Evolutionary conservation across 148 eudicot species (phyloP).

Genomic region (Nyssa sinensis): DNA sequence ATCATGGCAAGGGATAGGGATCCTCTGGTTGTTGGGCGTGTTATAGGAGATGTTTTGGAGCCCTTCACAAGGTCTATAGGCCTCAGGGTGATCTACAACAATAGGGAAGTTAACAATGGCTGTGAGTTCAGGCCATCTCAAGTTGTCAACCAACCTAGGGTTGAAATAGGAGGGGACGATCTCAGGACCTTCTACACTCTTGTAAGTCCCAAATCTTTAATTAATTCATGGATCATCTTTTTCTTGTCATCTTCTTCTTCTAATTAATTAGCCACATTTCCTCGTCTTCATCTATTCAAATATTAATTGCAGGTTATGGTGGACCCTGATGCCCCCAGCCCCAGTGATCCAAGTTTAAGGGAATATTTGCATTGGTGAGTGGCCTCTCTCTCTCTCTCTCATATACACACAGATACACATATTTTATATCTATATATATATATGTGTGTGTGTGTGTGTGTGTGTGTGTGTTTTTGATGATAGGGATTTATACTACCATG

Average conservation of each 20-base stretch:
- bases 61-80: slow-evolving; percentile 49
- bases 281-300: too few relatives aligned
- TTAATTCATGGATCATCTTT: too few relatives aligned
- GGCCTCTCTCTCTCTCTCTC: slow-evolving; percentile 5
- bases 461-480: too few relatives aligned
- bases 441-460: too few relatives aligned
- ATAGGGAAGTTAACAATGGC: slow-evolving; percentile 55
- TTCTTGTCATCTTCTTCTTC: not conserved
- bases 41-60: slow-evolving; percentile 78
- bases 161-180: slow-evolving; percentile 74
- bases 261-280: too few relatives aligned
- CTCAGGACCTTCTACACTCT: slow-evolving; percentile 78
- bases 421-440: too few relatives aligned
- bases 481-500: too few relatives aligned
- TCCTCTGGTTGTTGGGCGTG: slow-evolving; percentile 73
- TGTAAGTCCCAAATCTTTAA: slow-evolving; percentile 31
- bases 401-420: too few relatives aligned
- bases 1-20: slow-evolving; percentile 61
- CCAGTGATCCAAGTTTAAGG: slow-evolving; percentile 70
- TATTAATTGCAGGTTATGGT: slow-evolving; percentile 62
- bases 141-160: slow-evolving; percentile 67
- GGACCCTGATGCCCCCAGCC: slow-evolving; percentile 97
- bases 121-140: slow-evolving; percentile 81
- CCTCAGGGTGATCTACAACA: slow-evolving; percentile 39
- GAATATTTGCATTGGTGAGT: slow-evolving; percentile 86